phyloP scores from a whole-genome alignment of 2,329 filamentous ascomycete species.

The Diplocarpon mali region DNA sequence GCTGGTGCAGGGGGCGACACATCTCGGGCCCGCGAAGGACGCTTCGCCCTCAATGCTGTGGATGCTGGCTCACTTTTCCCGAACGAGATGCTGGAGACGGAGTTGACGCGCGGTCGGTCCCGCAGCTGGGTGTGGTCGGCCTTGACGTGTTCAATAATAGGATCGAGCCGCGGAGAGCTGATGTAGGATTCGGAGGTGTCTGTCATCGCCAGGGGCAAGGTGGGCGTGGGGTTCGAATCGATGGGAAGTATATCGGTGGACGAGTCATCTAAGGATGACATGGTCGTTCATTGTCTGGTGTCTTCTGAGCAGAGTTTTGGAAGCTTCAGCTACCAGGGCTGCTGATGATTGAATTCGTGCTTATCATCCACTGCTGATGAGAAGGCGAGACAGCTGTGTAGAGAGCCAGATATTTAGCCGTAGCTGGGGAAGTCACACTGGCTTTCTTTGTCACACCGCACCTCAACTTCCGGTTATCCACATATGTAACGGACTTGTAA shows the following conservation, averaged over 20 bases:
- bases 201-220: constrained; percentile 16
- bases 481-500: background rate
- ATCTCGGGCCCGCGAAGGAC: constrained; percentile 20
- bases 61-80: constrained; percentile 13
- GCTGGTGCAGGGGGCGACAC: constrained; percentile 30
- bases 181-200: constrained; percentile 5
- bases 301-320: background rate
- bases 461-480: background rate
- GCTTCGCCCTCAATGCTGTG: constrained; percentile 9
- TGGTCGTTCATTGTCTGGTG: background rate
- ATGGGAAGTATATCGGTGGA: constrained; percentile 3
- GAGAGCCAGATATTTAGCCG: constrained; percentile 6
- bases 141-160: constrained; percentile 26
- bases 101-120: constrained; percentile 11
- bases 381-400: background rate
- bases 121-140: constrained; percentile 17
- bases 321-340: constrained; percentile 7
- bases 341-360: constrained; percentile 3
- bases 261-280: constrained; percentile 8
- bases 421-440: background rate
- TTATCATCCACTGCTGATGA: background rate
- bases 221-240: constrained; percentile 12
- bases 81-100: constrained; percentile 23
- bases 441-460: constrained; percentile 7
- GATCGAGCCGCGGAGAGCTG: constrained; percentile 17